A percentile compares a stretch with the other conserved stretches of the same genome.
Evolutionary conservation across 1,284 basidiomycete genomes (phyloP).

Genomic region (Neonothopanus nambi): DNA sequence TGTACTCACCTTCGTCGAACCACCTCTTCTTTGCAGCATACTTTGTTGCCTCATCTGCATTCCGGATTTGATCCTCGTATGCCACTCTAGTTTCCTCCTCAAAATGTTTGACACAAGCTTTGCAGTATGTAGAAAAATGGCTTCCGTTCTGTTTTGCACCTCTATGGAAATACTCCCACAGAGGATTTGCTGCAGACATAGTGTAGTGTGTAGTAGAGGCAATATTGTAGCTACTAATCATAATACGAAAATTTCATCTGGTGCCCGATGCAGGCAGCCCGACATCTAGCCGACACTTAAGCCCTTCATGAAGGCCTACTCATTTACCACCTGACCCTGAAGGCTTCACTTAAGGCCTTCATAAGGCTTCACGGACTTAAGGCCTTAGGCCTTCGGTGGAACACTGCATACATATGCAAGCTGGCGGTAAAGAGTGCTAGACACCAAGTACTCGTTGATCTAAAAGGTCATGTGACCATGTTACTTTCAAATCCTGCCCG

Average conservation of each 20-base stretch:
- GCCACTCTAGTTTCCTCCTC: neutral
- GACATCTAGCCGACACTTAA: neutral
- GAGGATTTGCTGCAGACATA: too few relatives aligned
- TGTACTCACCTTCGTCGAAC: neutral
- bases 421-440: too few relatives aligned
- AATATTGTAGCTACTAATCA: neutral
- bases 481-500: too few relatives aligned
- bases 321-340: neutral
- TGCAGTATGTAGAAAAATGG: slow-evolving; percentile 10
- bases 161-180: slow-evolving; percentile 9
- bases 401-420: neutral
- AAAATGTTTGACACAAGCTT: slow-evolving; percentile 9
- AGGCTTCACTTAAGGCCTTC: slow-evolving; percentile 1
- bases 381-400: neutral
- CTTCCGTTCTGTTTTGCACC: slow-evolving; percentile 1
- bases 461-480: too few relatives aligned
- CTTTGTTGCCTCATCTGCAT: neutral
- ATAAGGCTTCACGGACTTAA: neutral
- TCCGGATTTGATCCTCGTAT: neutral
- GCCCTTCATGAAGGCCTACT: neutral
- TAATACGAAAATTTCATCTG: neutral
- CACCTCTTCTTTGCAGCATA: neutral
- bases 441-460: too few relatives aligned
- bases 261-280: too few relatives aligned
- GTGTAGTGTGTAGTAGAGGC: too few relatives aligned